Conservation (phyloP, 805 yeast genomes). For the Lachancea cidri region DNA sequence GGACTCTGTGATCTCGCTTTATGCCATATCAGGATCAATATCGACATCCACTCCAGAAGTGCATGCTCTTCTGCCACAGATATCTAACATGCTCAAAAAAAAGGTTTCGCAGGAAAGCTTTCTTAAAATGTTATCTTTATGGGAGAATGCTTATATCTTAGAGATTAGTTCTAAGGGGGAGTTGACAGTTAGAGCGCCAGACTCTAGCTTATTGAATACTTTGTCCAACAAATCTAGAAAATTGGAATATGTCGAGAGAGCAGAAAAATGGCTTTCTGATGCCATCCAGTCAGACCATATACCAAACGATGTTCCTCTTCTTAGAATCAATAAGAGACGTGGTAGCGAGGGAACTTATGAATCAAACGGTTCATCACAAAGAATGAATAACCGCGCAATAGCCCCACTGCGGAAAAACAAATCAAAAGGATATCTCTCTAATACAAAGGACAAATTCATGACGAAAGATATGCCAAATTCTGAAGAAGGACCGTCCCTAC, state of each 20-base stretch:
- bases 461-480: slow-evolving; percentile 9
- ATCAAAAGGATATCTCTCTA: slow-evolving; percentile 14
- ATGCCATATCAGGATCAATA: slow-evolving; percentile 20
- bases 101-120: slow-evolving; percentile 24
- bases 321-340: slow-evolving; percentile 23
- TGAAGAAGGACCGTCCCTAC: slow-evolving; percentile 18
- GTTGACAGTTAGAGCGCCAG: slow-evolving; percentile 21
- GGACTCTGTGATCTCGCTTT: slow-evolving; percentile 28
- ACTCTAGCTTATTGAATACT: slow-evolving; percentile 12
- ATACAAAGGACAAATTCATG: slow-evolving; percentile 17
- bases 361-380: not conserved
- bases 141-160: slow-evolving; percentile 27
- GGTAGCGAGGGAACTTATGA: slow-evolving; percentile 13
- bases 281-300: slow-evolving; percentile 5
- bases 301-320: slow-evolving; percentile 21
- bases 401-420: slow-evolving; percentile 2
- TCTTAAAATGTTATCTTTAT: slow-evolving; percentile 23
- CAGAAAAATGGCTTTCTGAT: slow-evolving; percentile 20
- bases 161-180: slow-evolving; percentile 21
- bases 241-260: slow-evolving; percentile 20
- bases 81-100: slow-evolving; percentile 25
- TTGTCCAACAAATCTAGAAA: slow-evolving; percentile 26
- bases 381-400: not conserved
- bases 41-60: slow-evolving; percentile 17
- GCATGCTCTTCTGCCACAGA: slow-evolving; percentile 23